A percentile compares a stretch with the other conserved stretches of the same genome.
phyloP scores from a whole-genome alignment of 169 alveolate genomes.

The Plasmodium ovale region DNA sequence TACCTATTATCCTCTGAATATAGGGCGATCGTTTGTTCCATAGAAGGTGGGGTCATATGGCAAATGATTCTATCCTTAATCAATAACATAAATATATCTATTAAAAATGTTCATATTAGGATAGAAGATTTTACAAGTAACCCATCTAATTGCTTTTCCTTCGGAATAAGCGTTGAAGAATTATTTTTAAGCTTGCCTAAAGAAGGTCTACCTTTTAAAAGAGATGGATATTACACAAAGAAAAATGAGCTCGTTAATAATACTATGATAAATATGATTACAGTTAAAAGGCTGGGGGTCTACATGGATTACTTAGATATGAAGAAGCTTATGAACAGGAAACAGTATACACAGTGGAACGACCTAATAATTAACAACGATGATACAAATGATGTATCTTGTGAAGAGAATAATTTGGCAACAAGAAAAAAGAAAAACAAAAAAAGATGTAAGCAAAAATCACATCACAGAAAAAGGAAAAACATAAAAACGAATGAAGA shows the following conservation, averaged over 20 bases:
- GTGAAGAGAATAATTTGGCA: neutral
- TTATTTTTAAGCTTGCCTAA: constrained; percentile 62
- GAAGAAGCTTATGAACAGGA: constrained; percentile 61
- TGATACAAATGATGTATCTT: constrained; percentile 5
- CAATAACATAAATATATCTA: constrained; percentile 66
- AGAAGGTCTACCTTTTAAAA: constrained; percentile 74
- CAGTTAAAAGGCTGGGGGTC: constrained; percentile 60
- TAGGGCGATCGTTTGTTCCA: constrained; percentile 68
- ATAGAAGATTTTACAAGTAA: constrained; percentile 73
- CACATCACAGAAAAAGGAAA: constrained; percentile 8
- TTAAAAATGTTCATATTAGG: constrained; percentile 73
- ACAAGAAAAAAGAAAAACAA: constrained; percentile 4
- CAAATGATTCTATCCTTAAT: constrained; percentile 73
- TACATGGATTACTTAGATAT: constrained; percentile 69
- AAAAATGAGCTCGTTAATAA: constrained; percentile 65
- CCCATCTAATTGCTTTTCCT: constrained; percentile 66
- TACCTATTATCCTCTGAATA: constrained; percentile 69
- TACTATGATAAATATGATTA: constrained; percentile 77
- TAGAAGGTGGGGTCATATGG: constrained; percentile 78
- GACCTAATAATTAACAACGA: constrained; percentile 3
- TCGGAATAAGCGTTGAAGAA: constrained; percentile 71
- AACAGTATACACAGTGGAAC: constrained; percentile 14
- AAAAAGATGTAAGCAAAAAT: neutral
- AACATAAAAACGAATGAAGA: constrained; percentile 58
- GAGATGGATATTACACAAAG: constrained; percentile 75